phyloP scores from a whole-genome alignment of 2,329 filamentous ascomycete genomes.

The Curvularia spicifera region DNA sequence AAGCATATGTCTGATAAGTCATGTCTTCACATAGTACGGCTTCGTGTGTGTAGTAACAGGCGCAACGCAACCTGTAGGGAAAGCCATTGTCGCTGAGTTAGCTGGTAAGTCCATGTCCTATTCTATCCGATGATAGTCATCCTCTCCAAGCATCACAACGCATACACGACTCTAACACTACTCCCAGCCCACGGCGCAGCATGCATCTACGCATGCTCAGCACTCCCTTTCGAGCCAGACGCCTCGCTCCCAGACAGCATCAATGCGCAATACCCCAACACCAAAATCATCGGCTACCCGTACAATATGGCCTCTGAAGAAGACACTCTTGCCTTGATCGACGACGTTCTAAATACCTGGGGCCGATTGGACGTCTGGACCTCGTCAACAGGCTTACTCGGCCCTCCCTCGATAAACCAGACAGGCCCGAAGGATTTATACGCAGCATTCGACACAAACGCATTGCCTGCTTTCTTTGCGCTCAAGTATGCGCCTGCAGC shows the following conservation, averaged over 20 bases:
- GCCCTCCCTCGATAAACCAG: conserved; percentile 60
- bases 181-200: conserved; percentile 66
- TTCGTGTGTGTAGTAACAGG: conserved; percentile 71
- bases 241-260: conserved; percentile 53
- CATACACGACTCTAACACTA: neutral
- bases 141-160: neutral
- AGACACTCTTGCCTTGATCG: conserved; percentile 65
- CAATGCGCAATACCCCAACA: conserved; percentile 54
- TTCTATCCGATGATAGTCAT: too few species aligned
- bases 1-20: neutral
- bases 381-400: conserved; percentile 63
- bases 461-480: conserved; percentile 68
- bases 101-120: conserved; percentile 54
- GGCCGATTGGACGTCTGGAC: conserved; percentile 65
- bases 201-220: conserved; percentile 66
- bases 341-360: conserved; percentile 67
- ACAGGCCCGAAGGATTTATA: conserved; percentile 64
- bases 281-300: conserved; percentile 67
- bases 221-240: conserved; percentile 51
- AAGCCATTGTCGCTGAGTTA: conserved; percentile 65
- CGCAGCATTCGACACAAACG: conserved; percentile 66
- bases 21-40: conserved; percentile 56
- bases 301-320: conserved; percentile 66
- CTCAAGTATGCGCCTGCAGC: conserved; percentile 69
- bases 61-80: conserved; percentile 65